Evolutionary conservation across 495 filamentous ascomycete genomes (phyloP).

Genomic region (Tuber umbilicatum): DNA sequence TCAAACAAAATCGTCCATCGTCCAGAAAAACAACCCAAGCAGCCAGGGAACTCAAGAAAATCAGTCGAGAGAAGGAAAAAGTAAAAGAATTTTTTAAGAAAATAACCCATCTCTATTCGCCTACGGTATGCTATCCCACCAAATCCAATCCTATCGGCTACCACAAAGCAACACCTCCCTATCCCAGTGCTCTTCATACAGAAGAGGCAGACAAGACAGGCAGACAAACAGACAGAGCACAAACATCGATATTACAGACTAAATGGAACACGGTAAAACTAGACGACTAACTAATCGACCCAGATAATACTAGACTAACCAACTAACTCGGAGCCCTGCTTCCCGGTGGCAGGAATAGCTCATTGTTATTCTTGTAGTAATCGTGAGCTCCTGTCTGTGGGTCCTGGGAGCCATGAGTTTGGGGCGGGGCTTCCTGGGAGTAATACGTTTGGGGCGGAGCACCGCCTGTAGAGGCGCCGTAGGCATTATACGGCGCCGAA

Average conservation of each 20-base stretch:
- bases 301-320: background rate
- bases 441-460: conserved; percentile 28
- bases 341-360: conserved; percentile 37
- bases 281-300: background rate
- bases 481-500: conserved; percentile 25
- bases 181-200: background rate
- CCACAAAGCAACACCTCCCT: conserved; percentile 5
- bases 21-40: background rate
- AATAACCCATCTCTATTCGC: conserved; percentile 20
- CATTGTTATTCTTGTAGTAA: conserved; percentile 37
- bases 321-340: conserved; percentile 37
- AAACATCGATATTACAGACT: background rate
- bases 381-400: conserved; percentile 27
- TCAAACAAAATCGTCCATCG: background rate
- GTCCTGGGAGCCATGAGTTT: conserved; percentile 10
- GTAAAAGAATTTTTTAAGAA: background rate
- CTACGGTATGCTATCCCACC: conserved; percentile 3
- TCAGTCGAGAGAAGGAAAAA: conserved; percentile 5
- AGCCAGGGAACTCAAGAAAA: background rate
- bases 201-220: background rate
- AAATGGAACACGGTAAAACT: conserved; percentile 12
- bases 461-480: conserved; percentile 20
- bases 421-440: conserved; percentile 33
- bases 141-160: background rate
- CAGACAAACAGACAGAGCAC: background rate